phyloP scores from a whole-genome alignment of 106 monocot species.

The Dendrobium catenatum region DNA sequence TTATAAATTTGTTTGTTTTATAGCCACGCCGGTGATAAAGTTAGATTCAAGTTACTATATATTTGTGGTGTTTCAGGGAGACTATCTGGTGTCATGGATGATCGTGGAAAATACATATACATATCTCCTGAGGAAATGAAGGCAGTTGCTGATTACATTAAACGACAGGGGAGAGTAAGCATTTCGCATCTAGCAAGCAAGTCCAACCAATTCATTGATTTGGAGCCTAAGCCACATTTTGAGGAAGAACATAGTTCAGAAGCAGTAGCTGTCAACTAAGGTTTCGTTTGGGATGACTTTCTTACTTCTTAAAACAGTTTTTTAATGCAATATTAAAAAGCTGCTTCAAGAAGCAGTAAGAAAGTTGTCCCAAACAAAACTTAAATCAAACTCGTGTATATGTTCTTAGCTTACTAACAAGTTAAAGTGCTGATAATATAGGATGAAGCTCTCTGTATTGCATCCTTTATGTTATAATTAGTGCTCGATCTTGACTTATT shows the following conservation, averaged over 20 bases:
- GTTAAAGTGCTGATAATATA: neutral
- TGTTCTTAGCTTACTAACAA: neutral
- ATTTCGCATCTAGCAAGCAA: slow-evolving; percentile 86
- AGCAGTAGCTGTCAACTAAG: slow-evolving; percentile 22
- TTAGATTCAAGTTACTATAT: neutral
- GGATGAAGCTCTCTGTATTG: neutral
- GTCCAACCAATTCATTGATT: slow-evolving; percentile 96
- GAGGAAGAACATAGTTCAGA: slow-evolving; percentile 27
- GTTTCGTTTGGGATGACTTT: no score
- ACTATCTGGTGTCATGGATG: slow-evolving; percentile 97
- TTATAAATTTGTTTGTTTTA: neutral
- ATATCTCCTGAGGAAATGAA: slow-evolving; percentile 91
- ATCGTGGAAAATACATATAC: slow-evolving; percentile 92
- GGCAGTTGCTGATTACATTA: slow-evolving; percentile 90
- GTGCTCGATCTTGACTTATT: no score
- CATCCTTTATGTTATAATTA: neutral
- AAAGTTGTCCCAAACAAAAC: no score
- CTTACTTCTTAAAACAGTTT: no score
- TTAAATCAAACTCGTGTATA: neutral
- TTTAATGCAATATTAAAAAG: no score
- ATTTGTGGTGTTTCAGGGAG: slow-evolving; percentile 36
- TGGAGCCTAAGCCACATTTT: slow-evolving; percentile 59
- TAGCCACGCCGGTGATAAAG: neutral
- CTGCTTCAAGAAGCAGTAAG: no score
- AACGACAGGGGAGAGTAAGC: slow-evolving; percentile 71